Percentiles rank a stretch among this genome's conserved stretches.
Evolutionary conservation across 495 filamentous ascomycete genomes (phyloP).

Genomic region (Talaromyces ruber): DNA sequence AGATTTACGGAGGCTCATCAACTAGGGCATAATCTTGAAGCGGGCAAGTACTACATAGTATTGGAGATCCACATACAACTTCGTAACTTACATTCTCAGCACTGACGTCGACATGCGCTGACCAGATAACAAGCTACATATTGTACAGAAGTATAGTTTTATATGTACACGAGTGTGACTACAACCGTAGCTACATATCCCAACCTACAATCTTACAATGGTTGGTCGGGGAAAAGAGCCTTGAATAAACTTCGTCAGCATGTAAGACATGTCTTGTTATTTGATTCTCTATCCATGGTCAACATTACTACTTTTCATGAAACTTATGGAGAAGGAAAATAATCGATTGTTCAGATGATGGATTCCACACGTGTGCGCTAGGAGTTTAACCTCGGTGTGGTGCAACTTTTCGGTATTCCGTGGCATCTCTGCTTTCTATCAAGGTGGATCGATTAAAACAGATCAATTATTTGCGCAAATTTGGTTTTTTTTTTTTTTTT

Average conservation of each 20-base stretch:
- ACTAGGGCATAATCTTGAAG: background rate
- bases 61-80: background rate
- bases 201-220: background rate
- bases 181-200: background rate
- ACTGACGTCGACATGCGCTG: background rate
- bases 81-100: too few relatives aligned
- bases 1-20: background rate
- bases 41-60: background rate
- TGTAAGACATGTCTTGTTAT: background rate
- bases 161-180: background rate
- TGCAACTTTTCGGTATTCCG: too few relatives aligned
- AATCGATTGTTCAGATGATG: background rate
- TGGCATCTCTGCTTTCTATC: too few relatives aligned
- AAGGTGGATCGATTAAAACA: too few relatives aligned
- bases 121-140: too few relatives aligned
- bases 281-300: too few relatives aligned
- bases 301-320: too few relatives aligned
- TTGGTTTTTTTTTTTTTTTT: background rate
- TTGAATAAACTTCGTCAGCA: background rate
- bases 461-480: too few relatives aligned
- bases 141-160: too few relatives aligned
- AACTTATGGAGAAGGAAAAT: background rate
- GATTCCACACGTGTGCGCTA: background rate
- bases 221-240: background rate
- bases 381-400: background rate